Conservation (phyloP, 2,329 filamentous ascomycete genomes). For the Decorospora gaudefroyi region DNA sequence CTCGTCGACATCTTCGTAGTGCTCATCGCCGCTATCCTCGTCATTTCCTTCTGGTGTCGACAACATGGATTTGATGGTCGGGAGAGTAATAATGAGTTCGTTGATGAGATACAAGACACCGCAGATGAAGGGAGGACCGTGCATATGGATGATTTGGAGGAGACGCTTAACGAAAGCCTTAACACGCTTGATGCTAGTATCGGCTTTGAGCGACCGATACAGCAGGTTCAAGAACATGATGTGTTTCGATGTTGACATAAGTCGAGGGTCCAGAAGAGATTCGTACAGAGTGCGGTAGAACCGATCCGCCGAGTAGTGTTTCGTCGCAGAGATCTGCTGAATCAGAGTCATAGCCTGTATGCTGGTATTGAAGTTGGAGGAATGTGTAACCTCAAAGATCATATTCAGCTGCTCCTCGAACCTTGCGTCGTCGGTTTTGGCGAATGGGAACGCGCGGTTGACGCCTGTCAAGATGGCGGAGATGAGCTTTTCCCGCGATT, state of each 20-base stretch:
- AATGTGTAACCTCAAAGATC: slow-evolving; percentile 93
- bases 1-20: slow-evolving; percentile 67
- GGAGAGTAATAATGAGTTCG: slow-evolving; percentile 78
- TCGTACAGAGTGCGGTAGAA: slow-evolving; percentile 97
- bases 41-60: slow-evolving; percentile 72
- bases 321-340: slow-evolving; percentile 82
- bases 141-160: slow-evolving; percentile 81
- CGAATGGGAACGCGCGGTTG: slow-evolving; percentile 94
- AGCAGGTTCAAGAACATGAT: slow-evolving; percentile 92
- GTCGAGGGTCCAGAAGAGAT: slow-evolving; percentile 85
- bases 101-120: slow-evolving; percentile 88
- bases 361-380: slow-evolving; percentile 97
- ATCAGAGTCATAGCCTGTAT: slow-evolving; percentile 94
- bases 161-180: slow-evolving; percentile 96
- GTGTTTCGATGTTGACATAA: slow-evolving; percentile 90
- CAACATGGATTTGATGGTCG: slow-evolving; percentile 76
- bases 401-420: slow-evolving; percentile 92
- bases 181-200: slow-evolving; percentile 86
- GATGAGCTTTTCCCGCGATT: slow-evolving; percentile 86
- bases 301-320: slow-evolving; percentile 80
- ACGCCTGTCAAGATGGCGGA: slow-evolving; percentile 91
- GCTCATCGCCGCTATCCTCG: slow-evolving; percentile 72
- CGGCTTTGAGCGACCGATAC: slow-evolving; percentile 83
- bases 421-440: slow-evolving; percentile 75
- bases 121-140: slow-evolving; percentile 90